phyloP scores from a whole-genome alignment of 768 basidiomycete species.

The Kwoniella heveanensis region DNA sequence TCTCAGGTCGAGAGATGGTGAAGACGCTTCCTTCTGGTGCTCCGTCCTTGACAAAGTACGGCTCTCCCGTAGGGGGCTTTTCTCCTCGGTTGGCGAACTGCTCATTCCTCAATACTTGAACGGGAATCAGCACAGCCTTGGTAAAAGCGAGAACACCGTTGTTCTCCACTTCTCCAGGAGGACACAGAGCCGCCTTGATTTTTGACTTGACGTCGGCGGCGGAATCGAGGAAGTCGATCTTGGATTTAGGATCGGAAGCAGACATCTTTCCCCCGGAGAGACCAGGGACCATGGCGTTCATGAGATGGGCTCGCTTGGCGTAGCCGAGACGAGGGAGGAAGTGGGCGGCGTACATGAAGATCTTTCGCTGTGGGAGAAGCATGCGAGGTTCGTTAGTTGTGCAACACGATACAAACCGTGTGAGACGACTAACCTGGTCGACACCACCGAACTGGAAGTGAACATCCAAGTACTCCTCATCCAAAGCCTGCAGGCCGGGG shows the following conservation, averaged over 20 bases:
- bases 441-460: conserved; percentile 99
- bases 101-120: conserved; percentile 73
- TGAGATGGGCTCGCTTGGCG: conserved; percentile 89
- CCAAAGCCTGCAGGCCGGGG: conserved; percentile 93
- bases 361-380: conserved; percentile 71
- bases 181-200: conserved; percentile 89
- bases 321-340: conserved; percentile 94
- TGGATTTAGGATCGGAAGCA: conserved; percentile 93
- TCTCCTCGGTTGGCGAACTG: conserved; percentile 58
- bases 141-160: conserved; percentile 88
- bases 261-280: conserved; percentile 97
- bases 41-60: conserved; percentile 66
- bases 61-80: conserved; percentile 60
- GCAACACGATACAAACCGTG: not conserved
- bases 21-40: conserved; percentile 84
- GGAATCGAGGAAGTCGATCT: conserved; percentile 94
- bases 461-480: conserved; percentile 92
- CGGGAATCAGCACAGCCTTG: conserved; percentile 82
- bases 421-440: conserved; percentile 71
- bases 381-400: not conserved
- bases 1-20: conserved; percentile 72
- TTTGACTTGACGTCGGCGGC: conserved; percentile 82
- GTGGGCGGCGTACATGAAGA: conserved; percentile 95
- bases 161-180: conserved; percentile 82
- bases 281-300: conserved; percentile 98